Evolutionary conservation across 352 stramenopile genomes (phyloP).

Genomic region (Peronospora destructor): DNA sequence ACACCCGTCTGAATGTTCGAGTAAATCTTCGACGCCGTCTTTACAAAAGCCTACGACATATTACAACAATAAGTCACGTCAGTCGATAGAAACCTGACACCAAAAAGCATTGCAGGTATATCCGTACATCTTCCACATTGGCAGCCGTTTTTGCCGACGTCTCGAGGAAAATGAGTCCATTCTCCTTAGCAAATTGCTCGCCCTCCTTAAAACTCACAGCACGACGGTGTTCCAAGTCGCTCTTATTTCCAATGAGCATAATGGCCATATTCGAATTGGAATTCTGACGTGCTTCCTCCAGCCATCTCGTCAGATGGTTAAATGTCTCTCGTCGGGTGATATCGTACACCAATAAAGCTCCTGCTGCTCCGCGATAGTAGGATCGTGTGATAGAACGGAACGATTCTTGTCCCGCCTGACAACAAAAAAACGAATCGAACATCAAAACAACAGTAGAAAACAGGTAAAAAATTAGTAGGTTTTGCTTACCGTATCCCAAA

Average conservation of each 20-base stretch:
- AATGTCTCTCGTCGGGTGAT: constrained; percentile 98
- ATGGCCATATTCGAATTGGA: constrained; percentile 99
- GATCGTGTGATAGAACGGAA: constrained; percentile 99
- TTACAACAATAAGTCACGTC: constrained; percentile 3
- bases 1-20: constrained; percentile 92
- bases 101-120: neutral
- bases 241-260: constrained; percentile 99
- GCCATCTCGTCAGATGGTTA: constrained; percentile 97
- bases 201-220: constrained; percentile 97
- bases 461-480: neutral
- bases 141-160: constrained; percentile 98
- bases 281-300: constrained; percentile 98
- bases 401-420: constrained; percentile 94
- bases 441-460: constrained; percentile 4
- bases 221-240: constrained; percentile 93
- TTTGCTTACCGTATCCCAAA: constrained; percentile 90
- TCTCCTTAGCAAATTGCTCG: constrained; percentile 97
- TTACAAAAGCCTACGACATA: constrained; percentile 85
- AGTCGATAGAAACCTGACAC: neutral
- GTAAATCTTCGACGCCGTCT: constrained; percentile 94
- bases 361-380: constrained; percentile 97
- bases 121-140: constrained; percentile 97
- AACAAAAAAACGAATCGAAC: constrained; percentile 20
- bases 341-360: constrained; percentile 97
- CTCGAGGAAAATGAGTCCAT: constrained; percentile 99